phyloP scores from a whole-genome alignment of 2,329 filamentous ascomycete species.

The Drechmeria coniospora region DNA sequence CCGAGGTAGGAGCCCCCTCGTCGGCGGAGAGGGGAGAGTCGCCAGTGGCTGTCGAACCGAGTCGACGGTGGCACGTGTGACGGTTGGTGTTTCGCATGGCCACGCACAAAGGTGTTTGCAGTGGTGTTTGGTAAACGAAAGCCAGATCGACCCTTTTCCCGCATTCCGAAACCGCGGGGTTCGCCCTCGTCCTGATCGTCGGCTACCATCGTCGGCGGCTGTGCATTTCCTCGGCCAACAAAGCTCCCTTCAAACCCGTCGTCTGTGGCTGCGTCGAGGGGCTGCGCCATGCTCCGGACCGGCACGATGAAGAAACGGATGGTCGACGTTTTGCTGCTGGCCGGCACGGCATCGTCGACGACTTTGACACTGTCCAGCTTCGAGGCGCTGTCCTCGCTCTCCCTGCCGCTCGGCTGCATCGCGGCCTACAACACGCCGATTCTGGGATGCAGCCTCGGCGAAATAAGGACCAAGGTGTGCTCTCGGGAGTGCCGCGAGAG shows the following conservation, averaged over 20 bases:
- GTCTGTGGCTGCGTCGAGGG: too few relatives aligned
- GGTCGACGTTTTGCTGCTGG: constrained; percentile 9
- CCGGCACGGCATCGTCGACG: constrained; percentile 9
- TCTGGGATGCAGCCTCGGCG: constrained; percentile 17
- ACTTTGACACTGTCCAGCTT: constrained; percentile 22
- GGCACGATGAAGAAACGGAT: constrained; percentile 5
- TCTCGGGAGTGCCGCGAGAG: constrained; percentile 20
- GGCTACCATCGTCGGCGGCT: too few relatives aligned
- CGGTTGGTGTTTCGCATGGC: neutral
- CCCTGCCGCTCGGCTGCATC: constrained; percentile 21
- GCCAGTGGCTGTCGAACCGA: neutral
- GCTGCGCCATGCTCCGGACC: neutral
- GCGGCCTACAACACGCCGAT: constrained; percentile 27
- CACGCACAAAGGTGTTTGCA: too few relatives aligned
- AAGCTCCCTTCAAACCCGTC: too few relatives aligned
- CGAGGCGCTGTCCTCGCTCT: constrained; percentile 21
- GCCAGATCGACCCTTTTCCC: too few relatives aligned
- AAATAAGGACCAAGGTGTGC: constrained; percentile 23
- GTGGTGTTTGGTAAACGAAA: too few relatives aligned
- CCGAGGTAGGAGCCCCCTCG: too few relatives aligned
- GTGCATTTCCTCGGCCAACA: too few relatives aligned
- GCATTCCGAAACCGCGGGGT: too few relatives aligned
- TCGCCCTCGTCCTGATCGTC: too few relatives aligned
- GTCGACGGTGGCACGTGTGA: neutral
- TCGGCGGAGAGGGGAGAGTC: too few relatives aligned